These are phyloP conservation scores for Zygosaccharomyces pseudobailii DNA, from an alignment of 1,139 yeast species.

Conservation along the genomic window DNA sequence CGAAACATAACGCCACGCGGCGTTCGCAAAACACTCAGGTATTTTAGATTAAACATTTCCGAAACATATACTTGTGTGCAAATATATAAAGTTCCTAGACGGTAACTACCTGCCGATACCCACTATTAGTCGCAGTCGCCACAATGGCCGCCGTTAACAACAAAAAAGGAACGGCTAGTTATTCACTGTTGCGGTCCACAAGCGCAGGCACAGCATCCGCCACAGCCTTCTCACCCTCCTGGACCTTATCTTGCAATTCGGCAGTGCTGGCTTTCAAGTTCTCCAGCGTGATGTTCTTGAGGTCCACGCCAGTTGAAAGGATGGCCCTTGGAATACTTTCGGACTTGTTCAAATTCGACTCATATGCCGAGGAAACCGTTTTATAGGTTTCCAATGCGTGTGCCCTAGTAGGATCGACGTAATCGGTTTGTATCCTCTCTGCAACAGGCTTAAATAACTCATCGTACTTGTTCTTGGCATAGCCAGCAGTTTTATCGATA, in stretches of 20 bases:
- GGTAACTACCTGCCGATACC: background rate
- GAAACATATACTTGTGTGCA: background rate
- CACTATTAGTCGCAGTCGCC: background rate
- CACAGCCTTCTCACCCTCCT: constrained; percentile 7
- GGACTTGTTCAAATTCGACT: constrained; percentile 25
- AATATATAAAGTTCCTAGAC: background rate
- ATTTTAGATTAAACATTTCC: background rate
- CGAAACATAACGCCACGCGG: background rate
- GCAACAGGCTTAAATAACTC: constrained; percentile 24
- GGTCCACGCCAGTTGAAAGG: constrained; percentile 30
- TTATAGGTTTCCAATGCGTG: constrained; percentile 30
- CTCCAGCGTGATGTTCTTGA: constrained; percentile 28
- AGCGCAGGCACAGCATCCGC: constrained; percentile 4
- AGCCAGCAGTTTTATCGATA: constrained; percentile 18
- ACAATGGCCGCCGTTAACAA: constrained; percentile 1
- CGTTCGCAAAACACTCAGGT: background rate
- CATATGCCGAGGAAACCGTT: constrained; percentile 29
- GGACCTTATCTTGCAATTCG: constrained; percentile 4
- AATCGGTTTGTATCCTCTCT: constrained; percentile 17
- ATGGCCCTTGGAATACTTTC: constrained; percentile 34
- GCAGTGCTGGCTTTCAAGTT: constrained; percentile 21
- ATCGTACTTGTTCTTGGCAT: constrained; percentile 18
- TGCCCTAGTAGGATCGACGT: constrained; percentile 24
- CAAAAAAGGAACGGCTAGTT: constrained; percentile 3
- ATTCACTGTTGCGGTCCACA: constrained; percentile 6